Evolutionary conservation across 2,329 filamentous ascomycete species (phyloP), one percentile per base, ranked within the genome.

Genomic region (Lasiodiplodia sp.): DNA sequence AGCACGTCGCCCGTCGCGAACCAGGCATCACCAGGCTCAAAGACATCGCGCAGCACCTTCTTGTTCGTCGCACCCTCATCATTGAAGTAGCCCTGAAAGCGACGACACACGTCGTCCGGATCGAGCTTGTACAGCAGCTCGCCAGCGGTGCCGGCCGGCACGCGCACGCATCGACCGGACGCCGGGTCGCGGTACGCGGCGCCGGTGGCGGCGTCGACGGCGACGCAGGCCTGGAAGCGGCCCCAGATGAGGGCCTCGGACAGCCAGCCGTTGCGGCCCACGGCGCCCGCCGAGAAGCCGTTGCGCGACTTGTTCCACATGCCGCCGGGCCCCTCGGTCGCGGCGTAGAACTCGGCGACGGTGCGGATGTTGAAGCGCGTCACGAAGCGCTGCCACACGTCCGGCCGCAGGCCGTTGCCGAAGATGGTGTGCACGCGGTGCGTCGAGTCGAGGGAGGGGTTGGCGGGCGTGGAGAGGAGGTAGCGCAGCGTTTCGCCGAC

Each of bases 401-500:
- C 90, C 0, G 90, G 89, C 1, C 90, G 84, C 72, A 91, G 82
- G 1, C 90, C 90, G 74, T 92, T 92, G 68, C 90, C 90, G 73
- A 85, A 89, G 80, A 90, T 89, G 63, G 82, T 80, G 69, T 84
- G 84, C 12, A 91, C 83, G 4, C 80, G 81, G 79, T 92, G 89
- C 16, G 85, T 80, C 70, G 80, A 84, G 77, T 91, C 89, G 7
- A 87, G 83, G 10, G 14, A 0, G 0, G 87, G 83, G n/a, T 85
- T 87, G 0, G 87, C 87, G 2, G 91, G 90, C 1, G 87, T 87
- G 0, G 91, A 88, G 14, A 94, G 84, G 0, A 94, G 84, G 72
- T 94, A 94, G 0, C 92, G 86, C 7, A 91, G 87, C 0, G 90
- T 92, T 77, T 94, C 92, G 73, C 92, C 92, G 2, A 94, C 92